A percentile compares a stretch with the other conserved stretches of the same genome.
phyloP scores from a whole-genome alignment of 23 red algal species.

The Gracilaria vermiculophylla region DNA sequence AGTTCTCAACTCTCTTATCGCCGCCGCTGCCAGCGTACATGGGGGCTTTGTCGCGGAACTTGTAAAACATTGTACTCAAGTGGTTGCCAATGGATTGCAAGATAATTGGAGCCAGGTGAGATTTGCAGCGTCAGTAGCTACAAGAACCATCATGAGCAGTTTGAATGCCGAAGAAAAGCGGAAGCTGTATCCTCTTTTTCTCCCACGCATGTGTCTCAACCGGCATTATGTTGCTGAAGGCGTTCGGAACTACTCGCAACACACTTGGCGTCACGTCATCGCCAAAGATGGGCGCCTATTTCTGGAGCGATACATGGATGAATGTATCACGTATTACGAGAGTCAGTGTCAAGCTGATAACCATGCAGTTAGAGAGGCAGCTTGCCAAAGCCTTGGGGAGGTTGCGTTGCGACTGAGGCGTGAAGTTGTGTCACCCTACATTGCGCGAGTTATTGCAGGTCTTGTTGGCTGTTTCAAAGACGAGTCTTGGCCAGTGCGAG shows the following conservation, averaged over 20 bases:
- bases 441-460: slow-evolving; percentile 46
- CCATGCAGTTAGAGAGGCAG: slow-evolving; percentile 94
- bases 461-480: slow-evolving; percentile 85
- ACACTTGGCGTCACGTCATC: slow-evolving; percentile 75
- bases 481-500: slow-evolving; percentile 98
- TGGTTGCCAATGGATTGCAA: slow-evolving; percentile 66
- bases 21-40: not conserved
- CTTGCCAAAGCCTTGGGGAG: slow-evolving; percentile 84
- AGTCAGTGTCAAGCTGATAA: slow-evolving; percentile 88
- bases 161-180: not conserved
- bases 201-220: slow-evolving; percentile 95
- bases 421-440: slow-evolving; percentile 36
- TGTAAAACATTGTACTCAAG: not conserved
- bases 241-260: slow-evolving; percentile 69
- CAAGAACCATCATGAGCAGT: slow-evolving; percentile 14
- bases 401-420: slow-evolving; percentile 38
- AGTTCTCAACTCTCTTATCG: slow-evolving; percentile 15
- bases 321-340: slow-evolving; percentile 70
- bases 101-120: slow-evolving; percentile 99
- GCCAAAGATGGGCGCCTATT: slow-evolving; percentile 51
- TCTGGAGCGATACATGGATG: slow-evolving; percentile 37
- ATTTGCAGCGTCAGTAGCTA: slow-evolving; percentile 65
- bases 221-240: slow-evolving; percentile 98
- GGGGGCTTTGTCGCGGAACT: not conserved
- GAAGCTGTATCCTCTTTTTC: slow-evolving; percentile 49